Evolutionary conservation across 2,329 filamentous ascomycete species (phyloP).

Genomic region (Diaporthe sp.): DNA sequence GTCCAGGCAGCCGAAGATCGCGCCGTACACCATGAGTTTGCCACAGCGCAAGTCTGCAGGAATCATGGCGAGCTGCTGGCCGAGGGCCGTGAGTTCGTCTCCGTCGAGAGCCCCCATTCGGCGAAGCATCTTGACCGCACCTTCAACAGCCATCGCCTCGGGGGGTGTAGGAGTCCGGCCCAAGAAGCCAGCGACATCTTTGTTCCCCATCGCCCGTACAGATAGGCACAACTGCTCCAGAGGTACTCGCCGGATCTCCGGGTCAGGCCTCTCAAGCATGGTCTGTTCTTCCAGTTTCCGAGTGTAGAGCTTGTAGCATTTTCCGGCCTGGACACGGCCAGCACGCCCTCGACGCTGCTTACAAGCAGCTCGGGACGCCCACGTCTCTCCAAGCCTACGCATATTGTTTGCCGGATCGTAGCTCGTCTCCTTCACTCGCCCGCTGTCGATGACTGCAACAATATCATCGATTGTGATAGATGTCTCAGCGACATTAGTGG

Average conservation of each 20-base stretch:
- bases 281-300: slow-evolving; percentile 82
- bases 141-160: slow-evolving; percentile 86
- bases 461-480: slow-evolving; percentile 99
- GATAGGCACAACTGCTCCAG: slow-evolving; percentile 95
- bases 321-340: slow-evolving; percentile 90
- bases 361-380: slow-evolving; percentile 93
- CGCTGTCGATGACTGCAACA: slow-evolving; percentile 94
- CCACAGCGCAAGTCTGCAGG: slow-evolving; percentile 93
- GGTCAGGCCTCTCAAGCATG: slow-evolving; percentile 91
- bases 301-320: slow-evolving; percentile 96
- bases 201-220: slow-evolving; percentile 94
- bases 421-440: slow-evolving; percentile 95
- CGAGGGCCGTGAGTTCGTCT: slow-evolving; percentile 89
- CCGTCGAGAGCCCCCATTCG: slow-evolving; percentile 92
- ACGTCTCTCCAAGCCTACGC: slow-evolving; percentile 93
- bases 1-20: slow-evolving; percentile 93
- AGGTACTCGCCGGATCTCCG: slow-evolving; percentile 93
- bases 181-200: slow-evolving; percentile 85
- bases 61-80: slow-evolving; percentile 93
- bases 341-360: slow-evolving; percentile 95
- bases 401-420: slow-evolving; percentile 95
- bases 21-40: slow-evolving; percentile 95
- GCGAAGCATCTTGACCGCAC: slow-evolving; percentile 82
- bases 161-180: slow-evolving; percentile 91
- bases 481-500: slow-evolving; percentile 97